phyloP scores from a whole-genome alignment of 139 green algal species.

The Chlamydomonas applanata region DNA sequence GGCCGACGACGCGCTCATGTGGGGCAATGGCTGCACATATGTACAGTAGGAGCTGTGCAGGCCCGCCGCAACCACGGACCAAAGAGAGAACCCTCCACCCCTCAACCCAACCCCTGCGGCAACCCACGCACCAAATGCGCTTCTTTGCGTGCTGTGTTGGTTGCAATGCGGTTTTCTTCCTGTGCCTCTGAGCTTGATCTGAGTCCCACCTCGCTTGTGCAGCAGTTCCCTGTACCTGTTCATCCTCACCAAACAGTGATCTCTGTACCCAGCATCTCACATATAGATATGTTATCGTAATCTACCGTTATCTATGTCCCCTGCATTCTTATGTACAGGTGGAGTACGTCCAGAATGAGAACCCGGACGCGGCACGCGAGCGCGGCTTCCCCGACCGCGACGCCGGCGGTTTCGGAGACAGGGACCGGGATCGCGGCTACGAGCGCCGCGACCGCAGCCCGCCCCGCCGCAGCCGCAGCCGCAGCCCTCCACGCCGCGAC shows the following conservation, averaged over 20 bases:
- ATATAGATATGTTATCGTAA: neutral
- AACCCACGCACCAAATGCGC: no score
- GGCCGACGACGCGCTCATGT: no score
- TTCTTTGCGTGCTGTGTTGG: neutral
- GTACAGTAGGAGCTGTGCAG: no score
- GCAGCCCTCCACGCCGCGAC: neutral
- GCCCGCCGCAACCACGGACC: no score
- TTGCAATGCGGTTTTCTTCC: neutral
- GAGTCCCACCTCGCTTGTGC: neutral
- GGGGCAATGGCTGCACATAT: no score
- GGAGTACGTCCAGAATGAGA: conserved; percentile 20
- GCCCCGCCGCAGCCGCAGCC: neutral
- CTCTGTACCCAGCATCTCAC: neutral
- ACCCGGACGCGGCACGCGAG: neutral
- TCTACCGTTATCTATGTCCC: neutral
- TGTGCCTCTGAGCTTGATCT: neutral
- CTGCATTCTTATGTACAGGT: neutral
- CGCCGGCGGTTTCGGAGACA: no score
- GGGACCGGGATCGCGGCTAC: no score
- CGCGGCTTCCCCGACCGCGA: no score
- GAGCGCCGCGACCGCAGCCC: conserved; percentile 1
- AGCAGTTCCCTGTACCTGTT: neutral
- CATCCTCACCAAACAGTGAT: neutral
- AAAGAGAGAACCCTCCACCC: no score
- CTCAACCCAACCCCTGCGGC: no score